Base-by-base conservation (phyloP, 1,284 basidiomycete genomes). In the Peniophora sp. region DNA sequence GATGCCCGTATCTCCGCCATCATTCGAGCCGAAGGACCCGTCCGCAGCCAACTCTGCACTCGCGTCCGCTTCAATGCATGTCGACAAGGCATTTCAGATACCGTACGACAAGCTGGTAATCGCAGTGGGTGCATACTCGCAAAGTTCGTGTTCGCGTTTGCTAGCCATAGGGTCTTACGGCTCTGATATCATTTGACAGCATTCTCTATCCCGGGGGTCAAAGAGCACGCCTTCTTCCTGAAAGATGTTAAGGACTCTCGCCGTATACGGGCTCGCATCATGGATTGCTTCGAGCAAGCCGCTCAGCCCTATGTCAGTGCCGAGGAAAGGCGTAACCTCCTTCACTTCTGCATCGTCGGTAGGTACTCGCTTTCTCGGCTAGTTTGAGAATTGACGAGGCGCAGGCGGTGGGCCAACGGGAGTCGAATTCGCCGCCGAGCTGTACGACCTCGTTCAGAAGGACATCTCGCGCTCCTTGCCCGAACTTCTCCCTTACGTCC, bases 381-480 rank as follows among this genome's bases (percentile, higher is more conserved):
- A 19, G 49, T 19, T 19, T n/a, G 39, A 32, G 17, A 55, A 48
- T 47, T 48, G 36, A 47, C 45, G 52, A 34, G 12, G 27, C 44
- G 20, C 52, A 81, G 81, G 81, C n/a, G 84, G 83, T 36, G 85
- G 84, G 12, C 84, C 83, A 1, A 86, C 84, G 6, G 90, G 90
- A 2, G 83, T 92, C 50, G 91, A 93, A 65, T 92, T 92, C 59
- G 79, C 87, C 0, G 90, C 92, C 8, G 93, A 96, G 65, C 66
- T 97, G 52, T 83, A 90, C 55, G 92, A 97, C 64, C 74, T 96
- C 41, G 73, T 94, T 51, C 80, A 82, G 52, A 76, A 82, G 24
- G 93, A 97, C 56, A 77, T 94, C 3, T 63, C 73, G n/a, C 68
- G 69, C 39, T 73, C 84, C 58, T 89, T 83, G 60, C 85, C 86